Percentiles rank a stretch among this genome's conserved stretches.
These are phyloP conservation scores for Ascochyta koolunga DNA, from an alignment of 2,329 filamentous ascomycete genomes.

Conservation along the genomic window DNA sequence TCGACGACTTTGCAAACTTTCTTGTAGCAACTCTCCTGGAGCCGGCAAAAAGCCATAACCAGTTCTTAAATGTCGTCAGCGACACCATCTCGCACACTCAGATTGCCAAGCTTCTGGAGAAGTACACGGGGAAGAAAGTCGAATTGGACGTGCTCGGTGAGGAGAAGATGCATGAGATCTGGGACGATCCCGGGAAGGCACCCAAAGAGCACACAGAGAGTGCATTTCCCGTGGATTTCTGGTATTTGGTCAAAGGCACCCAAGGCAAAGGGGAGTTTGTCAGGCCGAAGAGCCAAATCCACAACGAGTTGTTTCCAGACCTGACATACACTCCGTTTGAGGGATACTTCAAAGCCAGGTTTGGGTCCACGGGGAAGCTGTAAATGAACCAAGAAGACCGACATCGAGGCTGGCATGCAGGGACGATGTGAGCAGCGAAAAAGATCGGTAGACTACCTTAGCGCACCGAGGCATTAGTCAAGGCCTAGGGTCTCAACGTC, in stretches of 20 bases:
- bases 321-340: background rate
- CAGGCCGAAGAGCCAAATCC: conserved; percentile 12
- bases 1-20: conserved; percentile 34
- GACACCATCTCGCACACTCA: conserved; percentile 30
- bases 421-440: background rate
- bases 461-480: background rate
- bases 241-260: conserved; percentile 17
- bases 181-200: background rate
- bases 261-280: conserved; percentile 11
- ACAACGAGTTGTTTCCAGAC: conserved; percentile 1
- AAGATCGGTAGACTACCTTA: background rate
- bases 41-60: conserved; percentile 29
- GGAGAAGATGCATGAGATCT: conserved; percentile 27
- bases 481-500: background rate
- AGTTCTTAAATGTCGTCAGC: conserved; percentile 29
- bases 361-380: background rate
- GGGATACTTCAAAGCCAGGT: background rate
- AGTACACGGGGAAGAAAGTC: background rate
- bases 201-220: conserved; percentile 4
- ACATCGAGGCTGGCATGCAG: background rate
- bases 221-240: conserved; percentile 10
- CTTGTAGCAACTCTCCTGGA: conserved; percentile 31
- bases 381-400: background rate
- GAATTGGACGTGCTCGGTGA: background rate
- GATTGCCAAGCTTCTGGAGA: conserved; percentile 16